These are phyloP conservation scores for Phaffomyces antillensis DNA, from an alignment of 805 yeast species.

Conservation along the genomic window DNA sequence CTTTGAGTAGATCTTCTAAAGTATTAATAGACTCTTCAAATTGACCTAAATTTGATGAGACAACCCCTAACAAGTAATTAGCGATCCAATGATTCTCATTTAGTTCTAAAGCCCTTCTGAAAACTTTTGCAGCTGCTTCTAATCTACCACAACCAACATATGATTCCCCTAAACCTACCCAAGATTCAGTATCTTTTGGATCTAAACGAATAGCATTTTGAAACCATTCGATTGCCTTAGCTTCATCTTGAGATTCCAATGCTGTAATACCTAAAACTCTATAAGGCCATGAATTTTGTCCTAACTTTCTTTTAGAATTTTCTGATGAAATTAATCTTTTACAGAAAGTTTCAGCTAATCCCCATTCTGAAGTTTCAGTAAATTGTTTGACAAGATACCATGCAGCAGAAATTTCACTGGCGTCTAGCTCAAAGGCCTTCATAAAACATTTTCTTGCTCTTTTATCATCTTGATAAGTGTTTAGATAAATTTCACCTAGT, in stretches of 20 bases:
- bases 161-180: slow-evolving; percentile 98
- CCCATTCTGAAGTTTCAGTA: slow-evolving; percentile 71
- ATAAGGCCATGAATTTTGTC: slow-evolving; percentile 72
- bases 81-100: slow-evolving; percentile 55
- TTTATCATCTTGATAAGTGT: slow-evolving; percentile 46
- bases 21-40: slow-evolving; percentile 51
- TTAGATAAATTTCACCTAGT: slow-evolving; percentile 66
- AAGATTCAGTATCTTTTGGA: slow-evolving; percentile 64
- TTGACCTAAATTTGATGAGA: slow-evolving; percentile 56
- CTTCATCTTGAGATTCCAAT: slow-evolving; percentile 63
- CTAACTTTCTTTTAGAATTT: slow-evolving; percentile 43
- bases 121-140: slow-evolving; percentile 82
- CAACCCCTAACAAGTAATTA: slow-evolving; percentile 58
- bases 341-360: slow-evolving; percentile 68
- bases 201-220: slow-evolving; percentile 76
- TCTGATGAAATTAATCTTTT: slow-evolving; percentile 59
- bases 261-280: slow-evolving; percentile 77
- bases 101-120: slow-evolving; percentile 52
- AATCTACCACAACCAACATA: slow-evolving; percentile 77
- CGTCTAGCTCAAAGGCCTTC: slow-evolving; percentile 83
- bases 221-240: slow-evolving; percentile 80
- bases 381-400: slow-evolving; percentile 64
- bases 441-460: slow-evolving; percentile 83
- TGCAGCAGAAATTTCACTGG: slow-evolving; percentile 70
- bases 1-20: slow-evolving; percentile 35